These are phyloP conservation scores for Takakia lepidozioides DNA, from an alignment of 225 moss, liverwort and hornwort species.

Conservation along the genomic window DNA sequence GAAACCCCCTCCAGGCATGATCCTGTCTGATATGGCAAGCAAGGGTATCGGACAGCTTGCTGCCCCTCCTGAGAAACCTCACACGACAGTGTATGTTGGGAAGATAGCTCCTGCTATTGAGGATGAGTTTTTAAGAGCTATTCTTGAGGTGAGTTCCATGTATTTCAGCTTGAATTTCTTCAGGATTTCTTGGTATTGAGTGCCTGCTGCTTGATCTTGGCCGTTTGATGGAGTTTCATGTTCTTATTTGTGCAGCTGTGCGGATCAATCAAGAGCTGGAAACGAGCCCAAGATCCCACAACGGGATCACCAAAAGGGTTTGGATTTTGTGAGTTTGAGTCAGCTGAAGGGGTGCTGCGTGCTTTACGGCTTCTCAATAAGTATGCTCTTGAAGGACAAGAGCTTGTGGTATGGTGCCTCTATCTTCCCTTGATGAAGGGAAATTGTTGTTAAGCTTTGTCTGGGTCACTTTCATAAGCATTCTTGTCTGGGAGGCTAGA, in stretches of 20 bases:
- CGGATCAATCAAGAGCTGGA: conserved; percentile 95
- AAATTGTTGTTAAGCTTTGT: too few relatives aligned
- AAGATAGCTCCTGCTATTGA: conserved; percentile 91
- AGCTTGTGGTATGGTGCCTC: conserved; percentile 76
- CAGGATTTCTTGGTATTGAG: conserved; percentile 1
- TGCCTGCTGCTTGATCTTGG: too few relatives aligned
- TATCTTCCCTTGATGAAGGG: too few relatives aligned
- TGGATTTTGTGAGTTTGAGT: conserved; percentile 97
- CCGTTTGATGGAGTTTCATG: too few relatives aligned
- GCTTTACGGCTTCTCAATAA: conserved; percentile 87
- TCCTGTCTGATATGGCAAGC: conserved; percentile 66
- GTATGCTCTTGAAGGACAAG: conserved; percentile 91
- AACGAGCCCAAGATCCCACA: conserved; percentile 97
- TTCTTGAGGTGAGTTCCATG: conserved; percentile 74
- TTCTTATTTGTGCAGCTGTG: conserved; percentile 46
- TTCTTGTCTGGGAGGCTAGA: too few relatives aligned
- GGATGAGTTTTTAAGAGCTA: conserved; percentile 77
- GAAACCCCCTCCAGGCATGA: conserved; percentile 85
- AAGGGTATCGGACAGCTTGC: conserved; percentile 78
- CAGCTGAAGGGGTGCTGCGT: conserved; percentile 92
- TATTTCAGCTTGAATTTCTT: too few relatives aligned
- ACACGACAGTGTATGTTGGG: conserved; percentile 94
- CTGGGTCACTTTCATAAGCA: too few relatives aligned
- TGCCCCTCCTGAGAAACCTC: conserved; percentile 79
- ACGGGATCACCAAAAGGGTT: conserved; percentile 93